Evolutionary conservation across 2,329 filamentous ascomycete genomes (phyloP), one percentile per base, ranked within the genome.

Genomic region (Boeremia exigua): DNA sequence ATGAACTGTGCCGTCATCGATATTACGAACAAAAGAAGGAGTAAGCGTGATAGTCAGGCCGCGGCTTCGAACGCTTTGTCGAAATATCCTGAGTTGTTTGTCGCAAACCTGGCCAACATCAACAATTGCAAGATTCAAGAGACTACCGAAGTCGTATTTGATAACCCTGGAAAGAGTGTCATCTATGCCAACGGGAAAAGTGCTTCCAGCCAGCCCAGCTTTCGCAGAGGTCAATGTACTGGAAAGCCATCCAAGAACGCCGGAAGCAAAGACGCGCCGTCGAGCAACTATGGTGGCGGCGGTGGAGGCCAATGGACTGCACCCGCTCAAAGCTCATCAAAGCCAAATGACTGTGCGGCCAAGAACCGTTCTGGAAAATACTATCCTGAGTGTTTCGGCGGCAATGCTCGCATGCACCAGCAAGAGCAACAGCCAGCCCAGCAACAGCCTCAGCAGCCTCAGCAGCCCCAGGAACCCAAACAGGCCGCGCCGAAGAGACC

Each of bases 1-100:
- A 92, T 92, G 88, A 91, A 92, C 77, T 95, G 91, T 70, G 90
- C 90, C 7, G 81, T 84, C 47, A 83, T 93, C 65, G 85, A 83
- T 59, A 86, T 92, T 32, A 69, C 76, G 14, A 54, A 59, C 32
- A 48, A 57, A 2, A 23, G 77, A 83, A 1, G 81, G 92, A 23
- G 80, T 83, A 63, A 58, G 28, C 57, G 60, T 8, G 44, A 88
- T 86, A 1, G 84, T 87, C 63, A 81, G 7, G 54, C 49, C 29
- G 58, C 59, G 1, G 65, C 66, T 14, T 62, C 66, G 61, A 53
- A 54, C 56, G 62, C 63, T 8, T 53, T 80, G 19, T 58, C 69
- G 9, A 60, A 56, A 12, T 70, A 80, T 6, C 78, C 79, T 2
- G 70, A 75, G 34, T 66, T 81, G 10, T 81, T 75, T 61, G 75